phyloP scores from a whole-genome alignment of 1,284 basidiomycete species.

The Inonotus hispidus region DNA sequence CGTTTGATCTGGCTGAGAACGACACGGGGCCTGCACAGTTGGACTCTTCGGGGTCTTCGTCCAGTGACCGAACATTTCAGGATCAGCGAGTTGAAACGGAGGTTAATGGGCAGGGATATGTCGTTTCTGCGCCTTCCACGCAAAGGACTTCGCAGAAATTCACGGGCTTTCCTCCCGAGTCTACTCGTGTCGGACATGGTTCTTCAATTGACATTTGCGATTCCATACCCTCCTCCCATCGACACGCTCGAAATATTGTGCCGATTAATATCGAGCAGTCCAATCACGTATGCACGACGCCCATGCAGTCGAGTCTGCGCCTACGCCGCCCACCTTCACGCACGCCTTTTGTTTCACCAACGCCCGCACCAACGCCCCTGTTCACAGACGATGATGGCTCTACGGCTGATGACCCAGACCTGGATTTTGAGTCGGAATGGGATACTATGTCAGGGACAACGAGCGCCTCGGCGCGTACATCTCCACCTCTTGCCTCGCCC shows the following conservation, averaged over 20 bases:
- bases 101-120: neutral
- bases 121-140: no score
- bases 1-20: neutral
- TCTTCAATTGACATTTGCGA: no score
- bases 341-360: constrained; percentile 22
- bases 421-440: constrained; percentile 31
- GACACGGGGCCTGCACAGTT: constrained; percentile 20
- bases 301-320: constrained; percentile 1
- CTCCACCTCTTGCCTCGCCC: constrained; percentile 7
- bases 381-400: constrained; percentile 48
- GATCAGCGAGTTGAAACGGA: constrained; percentile 20
- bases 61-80: constrained; percentile 26
- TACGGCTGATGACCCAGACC: constrained; percentile 21
- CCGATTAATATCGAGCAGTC: neutral
- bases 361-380: constrained; percentile 30
- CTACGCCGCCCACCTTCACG: constrained; percentile 11
- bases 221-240: no score
- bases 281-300: neutral
- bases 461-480: constrained; percentile 13
- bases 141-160: no score
- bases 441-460: constrained; percentile 14
- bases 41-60: constrained; percentile 23
- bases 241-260: neutral
- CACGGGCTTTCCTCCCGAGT: no score
- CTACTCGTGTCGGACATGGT: no score